Conservation (phyloP, 1,284 basidiomycete genomes). For the Malassezia obtusa region DNA sequence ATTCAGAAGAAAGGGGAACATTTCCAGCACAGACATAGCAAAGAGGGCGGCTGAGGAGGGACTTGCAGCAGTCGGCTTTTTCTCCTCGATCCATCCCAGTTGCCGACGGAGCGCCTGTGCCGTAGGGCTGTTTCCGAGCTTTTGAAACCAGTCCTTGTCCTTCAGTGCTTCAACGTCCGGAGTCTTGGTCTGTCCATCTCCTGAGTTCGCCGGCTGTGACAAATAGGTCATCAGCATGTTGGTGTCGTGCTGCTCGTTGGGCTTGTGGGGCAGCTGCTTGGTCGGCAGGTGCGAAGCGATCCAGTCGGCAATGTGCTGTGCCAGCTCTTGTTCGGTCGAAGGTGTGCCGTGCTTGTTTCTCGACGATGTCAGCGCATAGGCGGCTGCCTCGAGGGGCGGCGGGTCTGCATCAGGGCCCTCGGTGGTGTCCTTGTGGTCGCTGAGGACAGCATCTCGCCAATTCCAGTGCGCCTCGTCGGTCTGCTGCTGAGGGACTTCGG, state of each 20-base stretch:
- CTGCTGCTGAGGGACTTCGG: neutral
- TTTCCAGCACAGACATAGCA: conserved; percentile 9
- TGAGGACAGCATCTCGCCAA: conserved; percentile 13
- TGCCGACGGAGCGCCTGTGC: conserved; percentile 1
- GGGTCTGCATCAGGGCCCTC: neutral
- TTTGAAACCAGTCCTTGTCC: neutral
- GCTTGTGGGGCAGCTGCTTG: neutral
- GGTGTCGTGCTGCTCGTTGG: neutral
- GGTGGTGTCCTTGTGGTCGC: conserved; percentile 4
- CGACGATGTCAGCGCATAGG: conserved; percentile 5
- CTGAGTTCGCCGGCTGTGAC: neutral
- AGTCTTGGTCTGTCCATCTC: too few species aligned
- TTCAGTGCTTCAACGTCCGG: too few species aligned
- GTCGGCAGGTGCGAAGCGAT: conserved; percentile 16
- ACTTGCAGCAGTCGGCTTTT: neutral
- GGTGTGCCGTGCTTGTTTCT: neutral
- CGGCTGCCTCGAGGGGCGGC: conserved; percentile 3
- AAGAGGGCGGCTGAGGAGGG: neutral
- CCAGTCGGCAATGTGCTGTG: conserved; percentile 6
- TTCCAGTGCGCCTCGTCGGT: conserved; percentile 1
- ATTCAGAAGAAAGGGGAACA: conserved; percentile 14
- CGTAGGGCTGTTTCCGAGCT: neutral
- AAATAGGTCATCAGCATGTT: conserved; percentile 5
- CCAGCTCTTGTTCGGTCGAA: neutral
- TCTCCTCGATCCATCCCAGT: neutral